Conservation (phyloP, 164 flowering plant species). For the Nelumbo lutea region DNA sequence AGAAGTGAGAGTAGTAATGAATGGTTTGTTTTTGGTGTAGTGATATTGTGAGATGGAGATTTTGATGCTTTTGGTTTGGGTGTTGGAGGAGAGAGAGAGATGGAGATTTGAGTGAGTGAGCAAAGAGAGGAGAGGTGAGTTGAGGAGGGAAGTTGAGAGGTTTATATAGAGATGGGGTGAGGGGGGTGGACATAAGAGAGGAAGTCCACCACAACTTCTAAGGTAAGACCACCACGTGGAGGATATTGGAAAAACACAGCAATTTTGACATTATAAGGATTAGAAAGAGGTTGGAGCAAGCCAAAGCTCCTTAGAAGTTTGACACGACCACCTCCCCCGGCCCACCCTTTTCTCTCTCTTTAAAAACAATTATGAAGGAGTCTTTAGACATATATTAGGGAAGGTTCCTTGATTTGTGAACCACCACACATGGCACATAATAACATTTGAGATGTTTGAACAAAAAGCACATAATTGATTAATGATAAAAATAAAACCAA, state of each 20-base stretch:
- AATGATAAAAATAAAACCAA: background rate
- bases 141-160: background rate
- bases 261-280: constrained; percentile 19
- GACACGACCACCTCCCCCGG: constrained; percentile 21
- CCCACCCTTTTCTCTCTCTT: background rate
- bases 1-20: background rate
- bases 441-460: background rate
- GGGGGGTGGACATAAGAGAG: background rate
- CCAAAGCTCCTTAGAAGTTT: constrained; percentile 15
- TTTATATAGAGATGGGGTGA: constrained; percentile 7
- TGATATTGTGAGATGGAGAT: constrained; percentile 1
- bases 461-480: background rate
- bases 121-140: background rate
- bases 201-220: constrained; percentile 29
- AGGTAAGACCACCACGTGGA: constrained; percentile 67
- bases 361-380: background rate
- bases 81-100: constrained; percentile 3
- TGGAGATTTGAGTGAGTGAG: background rate
- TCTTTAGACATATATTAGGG: background rate
- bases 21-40: background rate
- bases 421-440: too few species aligned
- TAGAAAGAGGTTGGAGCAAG: constrained; percentile 13
- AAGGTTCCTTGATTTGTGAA: background rate
- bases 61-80: background rate
- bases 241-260: constrained; percentile 28